Conservation (phyloP, 768 basidiomycete species). For the Rhodosporidiobolus sp. region DNA sequence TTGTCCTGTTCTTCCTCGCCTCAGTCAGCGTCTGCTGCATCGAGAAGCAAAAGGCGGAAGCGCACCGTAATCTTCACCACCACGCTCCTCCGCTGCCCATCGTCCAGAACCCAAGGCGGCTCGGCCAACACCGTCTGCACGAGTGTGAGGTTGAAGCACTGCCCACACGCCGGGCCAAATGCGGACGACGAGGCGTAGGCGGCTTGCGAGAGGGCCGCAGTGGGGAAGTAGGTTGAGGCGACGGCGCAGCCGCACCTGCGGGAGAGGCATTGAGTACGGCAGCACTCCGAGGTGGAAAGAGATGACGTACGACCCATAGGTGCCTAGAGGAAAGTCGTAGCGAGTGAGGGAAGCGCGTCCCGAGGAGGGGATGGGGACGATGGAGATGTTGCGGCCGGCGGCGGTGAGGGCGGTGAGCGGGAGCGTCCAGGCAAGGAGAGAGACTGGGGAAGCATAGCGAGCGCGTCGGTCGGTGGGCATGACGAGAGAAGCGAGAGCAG, state of each 20-base stretch:
- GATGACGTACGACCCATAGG: constrained; percentile 1
- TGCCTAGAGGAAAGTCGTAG: constrained; percentile 11
- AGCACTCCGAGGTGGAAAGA: neutral
- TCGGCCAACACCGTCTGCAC: neutral
- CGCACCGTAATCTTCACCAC: constrained; percentile 27
- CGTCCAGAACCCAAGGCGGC: constrained; percentile 5
- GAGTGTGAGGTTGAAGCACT: constrained; percentile 26
- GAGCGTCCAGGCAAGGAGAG: neutral
- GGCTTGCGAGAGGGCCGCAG: constrained; percentile 21
- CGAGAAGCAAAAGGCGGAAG: neutral
- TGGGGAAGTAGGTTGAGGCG: constrained; percentile 14
- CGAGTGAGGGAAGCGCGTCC: constrained; percentile 18
- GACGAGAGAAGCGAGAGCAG: neutral
- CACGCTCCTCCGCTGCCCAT: neutral
- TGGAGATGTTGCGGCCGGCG: constrained; percentile 2
- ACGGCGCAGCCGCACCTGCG: constrained; percentile 20
- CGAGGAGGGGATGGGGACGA: constrained; percentile 2
- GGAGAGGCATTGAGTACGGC: neutral
- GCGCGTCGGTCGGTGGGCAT: neutral
- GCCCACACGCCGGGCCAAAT: constrained; percentile 25
- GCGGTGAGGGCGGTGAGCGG: neutral
- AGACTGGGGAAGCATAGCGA: too few species aligned
- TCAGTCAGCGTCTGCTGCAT: neutral
- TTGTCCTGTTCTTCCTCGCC: constrained; percentile 1
- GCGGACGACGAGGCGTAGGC: constrained; percentile 14